Base-by-base conservation (phyloP, 2,329 filamentous ascomycete genomes). In the Aureobasidium sp. region DNA sequence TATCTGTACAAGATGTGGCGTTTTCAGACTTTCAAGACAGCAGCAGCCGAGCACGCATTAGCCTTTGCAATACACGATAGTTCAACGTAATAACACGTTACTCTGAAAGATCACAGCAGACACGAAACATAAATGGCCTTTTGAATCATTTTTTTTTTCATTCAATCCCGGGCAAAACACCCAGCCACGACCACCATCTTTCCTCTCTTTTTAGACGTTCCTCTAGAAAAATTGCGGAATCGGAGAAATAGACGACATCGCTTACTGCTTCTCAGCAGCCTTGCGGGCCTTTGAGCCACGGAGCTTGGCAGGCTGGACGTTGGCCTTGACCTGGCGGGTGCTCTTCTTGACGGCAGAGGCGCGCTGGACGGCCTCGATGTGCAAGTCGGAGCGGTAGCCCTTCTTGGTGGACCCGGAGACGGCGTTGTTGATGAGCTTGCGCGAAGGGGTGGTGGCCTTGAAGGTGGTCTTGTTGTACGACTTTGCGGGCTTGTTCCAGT, bases 391-490 rank as follows among this genome's bases (percentile, higher is more conserved):
- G 58, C 74, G 88, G 85, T 97, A 98, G 69, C 84, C 81, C 70
- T 80, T 80, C 83, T 89, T 90, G 72, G 89, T 86, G 65, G 84
- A 83, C 71, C 79, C 78, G 78, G 82, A 86, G 76, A 90, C 90
- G 71, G 97, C 83, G 66, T 80, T 80, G 78, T 86, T 88, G 84
- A 90, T 97, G 76, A 86, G 85, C 81, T 90, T 93, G 77, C 88
- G 85, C 70, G 79, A 82, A 63, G 84, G 79, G 74, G 86, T 86
- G 74, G 80, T 80, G 68, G 81, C 77, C 68, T 80, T 78, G 79
- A 86, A 88, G 70, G 79, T 81, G 66, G 81, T 79, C 71, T 79
- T 80, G 72, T 79, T 77, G 68, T 78, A 69, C 69, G 76, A 74
- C 70, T 81, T 74, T 60, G 81, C 82, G 69, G 93, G 91, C 77